phyloP scores from a whole-genome alignment of 2,329 filamentous ascomycete genomes.

The Seiridium unicorne region DNA sequence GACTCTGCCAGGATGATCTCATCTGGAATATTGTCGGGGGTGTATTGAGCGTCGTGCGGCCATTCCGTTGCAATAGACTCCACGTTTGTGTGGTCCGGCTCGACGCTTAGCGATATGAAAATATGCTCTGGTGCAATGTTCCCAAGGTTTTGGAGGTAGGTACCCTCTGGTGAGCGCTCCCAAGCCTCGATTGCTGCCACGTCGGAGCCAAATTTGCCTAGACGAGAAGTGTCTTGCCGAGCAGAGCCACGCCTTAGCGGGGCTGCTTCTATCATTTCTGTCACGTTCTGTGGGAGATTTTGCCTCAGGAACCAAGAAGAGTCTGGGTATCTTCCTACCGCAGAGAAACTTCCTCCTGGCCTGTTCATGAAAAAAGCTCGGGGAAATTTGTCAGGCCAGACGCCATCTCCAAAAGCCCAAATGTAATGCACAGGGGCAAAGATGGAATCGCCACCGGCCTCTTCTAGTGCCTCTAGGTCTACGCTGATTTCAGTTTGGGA shows the following conservation, averaged over 20 bases:
- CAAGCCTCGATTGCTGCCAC: slow-evolving; percentile 40
- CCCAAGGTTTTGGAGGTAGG: slow-evolving; percentile 28
- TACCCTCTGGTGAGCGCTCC: slow-evolving; percentile 40
- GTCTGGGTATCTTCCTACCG: slow-evolving; percentile 7
- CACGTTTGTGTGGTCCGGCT: slow-evolving; percentile 19
- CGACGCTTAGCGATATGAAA: slow-evolving; percentile 35
- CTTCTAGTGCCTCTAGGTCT: neutral
- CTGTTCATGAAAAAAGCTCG: neutral
- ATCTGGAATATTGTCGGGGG: slow-evolving; percentile 40
- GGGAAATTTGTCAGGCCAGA: slow-evolving; percentile 7
- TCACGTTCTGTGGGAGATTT: slow-evolving; percentile 19
- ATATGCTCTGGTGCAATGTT: slow-evolving; percentile 33
- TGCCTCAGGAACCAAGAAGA: slow-evolving; percentile 10
- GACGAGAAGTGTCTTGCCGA: slow-evolving; percentile 19
- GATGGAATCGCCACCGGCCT: neutral
- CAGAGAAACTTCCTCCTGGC: slow-evolving; percentile 4
- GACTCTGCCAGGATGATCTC: slow-evolving; percentile 27
- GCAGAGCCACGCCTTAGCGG: slow-evolving; percentile 12
- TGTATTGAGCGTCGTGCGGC: slow-evolving; percentile 37
- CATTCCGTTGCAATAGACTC: slow-evolving; percentile 30
- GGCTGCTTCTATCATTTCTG: slow-evolving; percentile 19
- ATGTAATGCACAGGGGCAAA: slow-evolving; percentile 1
- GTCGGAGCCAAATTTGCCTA: slow-evolving; percentile 22
- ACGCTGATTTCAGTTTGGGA: neutral
- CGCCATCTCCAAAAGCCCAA: neutral